Percentiles rank a stretch among this genome's conserved stretches.
Evolutionary conservation across 768 basidiomycete species (phyloP).

Genomic region (Leucocoprinus leucothites): DNA sequence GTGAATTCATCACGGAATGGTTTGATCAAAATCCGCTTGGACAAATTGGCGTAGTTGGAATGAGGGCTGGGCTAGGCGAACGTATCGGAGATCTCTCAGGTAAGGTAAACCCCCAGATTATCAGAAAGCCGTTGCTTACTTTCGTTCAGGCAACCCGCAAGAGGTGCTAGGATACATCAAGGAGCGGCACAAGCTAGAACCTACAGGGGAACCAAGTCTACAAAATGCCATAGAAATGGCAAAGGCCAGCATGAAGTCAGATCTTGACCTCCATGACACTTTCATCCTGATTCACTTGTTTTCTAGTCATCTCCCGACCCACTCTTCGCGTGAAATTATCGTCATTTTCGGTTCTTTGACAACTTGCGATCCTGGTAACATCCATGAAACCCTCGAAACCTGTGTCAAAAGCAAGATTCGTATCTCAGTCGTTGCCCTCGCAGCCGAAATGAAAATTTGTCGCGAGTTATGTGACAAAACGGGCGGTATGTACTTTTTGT

Average conservation of each 20-base stretch:
- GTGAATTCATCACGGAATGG: slow-evolving; percentile 94
- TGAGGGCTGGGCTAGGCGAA: slow-evolving; percentile 89
- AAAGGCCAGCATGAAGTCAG: slow-evolving; percentile 83
- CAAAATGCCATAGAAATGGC: slow-evolving; percentile 99
- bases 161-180: slow-evolving; percentile 87
- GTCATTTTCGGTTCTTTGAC: slow-evolving; percentile 95
- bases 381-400: slow-evolving; percentile 89
- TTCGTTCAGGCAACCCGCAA: slow-evolving; percentile 63
- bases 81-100: slow-evolving; percentile 91
- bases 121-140: background rate
- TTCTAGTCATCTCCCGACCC: slow-evolving; percentile 89
- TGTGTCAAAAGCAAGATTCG: slow-evolving; percentile 84
- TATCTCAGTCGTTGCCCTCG: slow-evolving; percentile 89
- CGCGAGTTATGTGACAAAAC: slow-evolving; percentile 89
- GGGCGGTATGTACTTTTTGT: slow-evolving; percentile 59
- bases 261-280: background rate
- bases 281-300: slow-evolving; percentile 6
- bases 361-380: slow-evolving; percentile 95
- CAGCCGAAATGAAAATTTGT: slow-evolving; percentile 98
- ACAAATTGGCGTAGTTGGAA: slow-evolving; percentile 92
- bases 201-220: slow-evolving; percentile 88
- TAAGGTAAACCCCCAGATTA: slow-evolving; percentile 28
- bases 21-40: slow-evolving; percentile 99
- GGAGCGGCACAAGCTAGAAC: slow-evolving; percentile 86
- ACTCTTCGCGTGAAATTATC: slow-evolving; percentile 93